Evolutionary conservation across 192 early-diverging fungal genomes (phyloP).

Genomic region (Podila horticola): DNA sequence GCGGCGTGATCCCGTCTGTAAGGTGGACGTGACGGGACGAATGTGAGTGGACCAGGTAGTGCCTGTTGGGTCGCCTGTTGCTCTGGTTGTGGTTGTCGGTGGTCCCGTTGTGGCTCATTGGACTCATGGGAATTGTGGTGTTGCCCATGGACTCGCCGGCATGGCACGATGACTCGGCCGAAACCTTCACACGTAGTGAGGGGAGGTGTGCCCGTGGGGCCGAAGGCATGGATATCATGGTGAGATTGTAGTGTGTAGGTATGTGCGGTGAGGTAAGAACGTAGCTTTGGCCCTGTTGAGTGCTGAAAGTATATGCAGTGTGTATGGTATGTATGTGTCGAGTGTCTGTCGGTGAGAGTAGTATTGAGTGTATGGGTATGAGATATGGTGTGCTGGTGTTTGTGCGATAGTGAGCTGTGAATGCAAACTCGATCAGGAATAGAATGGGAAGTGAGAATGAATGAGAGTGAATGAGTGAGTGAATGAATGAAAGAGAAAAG

Average conservation of each 20-base stretch:
- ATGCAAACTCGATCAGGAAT: too few relatives aligned
- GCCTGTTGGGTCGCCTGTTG: slow-evolving; percentile 8
- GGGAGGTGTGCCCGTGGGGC: slow-evolving; percentile 14
- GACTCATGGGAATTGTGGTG: background rate
- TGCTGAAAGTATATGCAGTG: too few relatives aligned
- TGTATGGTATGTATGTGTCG: too few relatives aligned
- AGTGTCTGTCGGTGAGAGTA: too few relatives aligned
- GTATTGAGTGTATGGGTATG: too few relatives aligned
- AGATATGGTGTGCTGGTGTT: too few relatives aligned
- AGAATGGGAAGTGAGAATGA: too few relatives aligned
- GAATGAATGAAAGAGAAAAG: too few relatives aligned
- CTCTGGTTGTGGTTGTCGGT: background rate
- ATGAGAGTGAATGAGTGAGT: background rate
- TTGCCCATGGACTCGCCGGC: background rate
- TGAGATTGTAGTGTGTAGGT: background rate
- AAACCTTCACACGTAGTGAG: background rate
- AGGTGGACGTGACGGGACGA: slow-evolving; percentile 27
- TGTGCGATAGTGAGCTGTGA: too few relatives aligned
- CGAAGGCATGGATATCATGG: slow-evolving; percentile 36
- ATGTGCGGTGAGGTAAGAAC: background rate
- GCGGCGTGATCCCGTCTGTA: slow-evolving; percentile 28
- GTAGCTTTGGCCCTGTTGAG: too few relatives aligned
- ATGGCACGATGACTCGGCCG: background rate
- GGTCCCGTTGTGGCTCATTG: background rate
- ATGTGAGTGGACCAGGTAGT: slow-evolving; percentile 32